Conservation (phyloP, 2,329 filamentous ascomycete species). For the Epichloe typhina region DNA sequence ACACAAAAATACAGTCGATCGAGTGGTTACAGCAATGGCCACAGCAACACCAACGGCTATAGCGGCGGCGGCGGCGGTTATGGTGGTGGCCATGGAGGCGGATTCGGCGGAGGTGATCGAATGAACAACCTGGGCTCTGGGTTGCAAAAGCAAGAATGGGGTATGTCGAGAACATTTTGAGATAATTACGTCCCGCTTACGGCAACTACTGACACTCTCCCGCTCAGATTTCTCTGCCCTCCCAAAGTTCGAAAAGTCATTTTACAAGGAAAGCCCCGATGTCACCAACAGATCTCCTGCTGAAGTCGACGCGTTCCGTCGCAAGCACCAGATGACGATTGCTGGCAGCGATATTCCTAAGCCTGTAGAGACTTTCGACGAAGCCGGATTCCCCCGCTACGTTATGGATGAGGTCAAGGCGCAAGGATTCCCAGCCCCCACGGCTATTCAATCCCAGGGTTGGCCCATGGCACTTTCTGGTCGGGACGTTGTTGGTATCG, state of each 20-base stretch:
- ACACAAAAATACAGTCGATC: conserved; percentile 30
- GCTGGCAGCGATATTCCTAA: conserved; percentile 72
- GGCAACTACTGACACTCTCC: conserved; percentile 13
- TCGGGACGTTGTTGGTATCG: conserved; percentile 97
- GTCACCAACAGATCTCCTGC: conserved; percentile 60
- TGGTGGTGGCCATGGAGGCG: conserved; percentile 19
- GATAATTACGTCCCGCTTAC: not conserved
- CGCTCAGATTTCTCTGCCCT: conserved; percentile 56
- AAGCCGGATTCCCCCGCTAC: conserved; percentile 87
- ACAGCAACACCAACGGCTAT: conserved; percentile 11
- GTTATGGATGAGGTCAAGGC: conserved; percentile 98
- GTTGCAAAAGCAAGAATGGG: conserved; percentile 80
- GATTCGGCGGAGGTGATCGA: conserved; percentile 69
- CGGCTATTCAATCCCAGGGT: conserved; percentile 93
- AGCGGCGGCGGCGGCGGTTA: conserved; percentile 24
- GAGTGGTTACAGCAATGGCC: conserved; percentile 19
- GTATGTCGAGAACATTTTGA: conserved; percentile 36
- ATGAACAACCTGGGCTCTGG: conserved; percentile 86
- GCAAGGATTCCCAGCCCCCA: conserved; percentile 86
- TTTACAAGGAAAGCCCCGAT: conserved; percentile 89
- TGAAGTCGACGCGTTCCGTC: conserved; percentile 82
- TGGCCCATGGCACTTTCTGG: conserved; percentile 99
- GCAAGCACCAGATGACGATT: conserved; percentile 71
- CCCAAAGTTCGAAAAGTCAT: conserved; percentile 97
- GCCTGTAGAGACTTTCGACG: conserved; percentile 93